These are phyloP conservation scores for Agrostemma githago DNA, from an alignment of 148 eudicot genomes.

Conservation along the genomic window DNA sequence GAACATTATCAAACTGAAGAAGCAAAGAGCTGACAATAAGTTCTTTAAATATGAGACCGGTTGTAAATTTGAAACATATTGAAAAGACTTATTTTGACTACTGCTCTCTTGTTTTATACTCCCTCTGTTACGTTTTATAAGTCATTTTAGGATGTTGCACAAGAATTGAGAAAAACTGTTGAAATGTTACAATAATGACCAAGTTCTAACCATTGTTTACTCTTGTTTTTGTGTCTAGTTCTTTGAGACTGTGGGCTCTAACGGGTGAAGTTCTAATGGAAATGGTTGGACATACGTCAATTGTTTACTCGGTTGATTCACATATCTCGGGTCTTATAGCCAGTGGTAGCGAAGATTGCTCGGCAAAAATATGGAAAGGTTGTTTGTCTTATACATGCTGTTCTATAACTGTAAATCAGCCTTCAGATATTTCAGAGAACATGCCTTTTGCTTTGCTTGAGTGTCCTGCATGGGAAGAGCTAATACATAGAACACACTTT, in stretches of 20 bases:
- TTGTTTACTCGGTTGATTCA: constrained; percentile 95
- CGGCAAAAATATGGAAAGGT: constrained; percentile 98
- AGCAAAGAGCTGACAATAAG: background rate
- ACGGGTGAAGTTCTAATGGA: constrained; percentile 85
- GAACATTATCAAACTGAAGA: background rate
- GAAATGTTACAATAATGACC: too few species aligned
- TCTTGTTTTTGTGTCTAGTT: constrained; percentile 35
- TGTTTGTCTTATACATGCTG: constrained; percentile 10
- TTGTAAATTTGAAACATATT: background rate
- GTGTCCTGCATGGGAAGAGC: background rate
- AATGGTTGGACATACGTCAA: constrained; percentile 95
- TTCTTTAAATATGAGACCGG: background rate
- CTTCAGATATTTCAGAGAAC: background rate
- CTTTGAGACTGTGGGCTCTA: constrained; percentile 83
- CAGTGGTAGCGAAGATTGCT: constrained; percentile 96
- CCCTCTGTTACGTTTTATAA: too few species aligned
- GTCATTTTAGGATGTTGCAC: too few species aligned
- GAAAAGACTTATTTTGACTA: background rate
- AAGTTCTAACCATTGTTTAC: background rate
- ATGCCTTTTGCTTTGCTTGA: constrained; percentile 7
- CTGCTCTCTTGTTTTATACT: background rate
- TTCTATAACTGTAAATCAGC: background rate
- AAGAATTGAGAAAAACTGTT: too few species aligned
- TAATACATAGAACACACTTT: background rate
- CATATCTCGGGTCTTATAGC: constrained; percentile 74